Base-by-base conservation (phyloP, 2,329 filamentous ascomycete species). In the Incumbomyces lentus region DNA sequence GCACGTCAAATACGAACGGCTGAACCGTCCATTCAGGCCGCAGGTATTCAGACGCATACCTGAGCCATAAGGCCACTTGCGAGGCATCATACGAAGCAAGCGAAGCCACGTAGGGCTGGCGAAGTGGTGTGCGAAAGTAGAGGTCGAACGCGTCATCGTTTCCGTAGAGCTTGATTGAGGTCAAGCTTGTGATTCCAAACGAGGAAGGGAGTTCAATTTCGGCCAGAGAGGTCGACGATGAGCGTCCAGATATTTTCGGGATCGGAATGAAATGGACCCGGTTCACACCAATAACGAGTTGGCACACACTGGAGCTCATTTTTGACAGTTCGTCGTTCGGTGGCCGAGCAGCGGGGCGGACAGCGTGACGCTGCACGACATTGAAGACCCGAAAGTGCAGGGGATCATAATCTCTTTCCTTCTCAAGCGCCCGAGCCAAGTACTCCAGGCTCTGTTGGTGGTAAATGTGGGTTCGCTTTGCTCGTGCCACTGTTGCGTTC, bases 211-310 rank as follows among this genome's bases (percentile, higher is more conserved):
- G 61, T 33, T 73, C 67, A 54, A 74, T 62, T 39, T 75, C 68
- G 32, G 59, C 65, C 41, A 79, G 59, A 11, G 74, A 76, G 19
- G 73, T 72, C 53, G 70, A 74, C 13, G 76, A 75, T 19, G 70
- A 65, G 52, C 75, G 70, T 54, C 70, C 72, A 29, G 68, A 68
- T 16, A 71, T 66, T 54, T 79, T 82, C 35, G 78, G 73, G 29
- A 82, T 59, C n/a, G 80, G 79, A 38, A 86, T 72, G 40, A 86
- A 57, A 63, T 85, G 81, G 30, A 85, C 65, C 59, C 81, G 82
- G 65, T 84, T 79, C 29, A 81, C 71, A 16, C 82, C 82, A 58
- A 86, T 72, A 6, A 76, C 81, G 51, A 86, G 70, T 58, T 84
- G 84, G 62, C 77, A 84, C 18, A 82, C 74, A 8, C 74, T 78